Base-by-base conservation (phyloP, 306 rosid genomes). In the Gynostemma pentaphyllum region DNA sequence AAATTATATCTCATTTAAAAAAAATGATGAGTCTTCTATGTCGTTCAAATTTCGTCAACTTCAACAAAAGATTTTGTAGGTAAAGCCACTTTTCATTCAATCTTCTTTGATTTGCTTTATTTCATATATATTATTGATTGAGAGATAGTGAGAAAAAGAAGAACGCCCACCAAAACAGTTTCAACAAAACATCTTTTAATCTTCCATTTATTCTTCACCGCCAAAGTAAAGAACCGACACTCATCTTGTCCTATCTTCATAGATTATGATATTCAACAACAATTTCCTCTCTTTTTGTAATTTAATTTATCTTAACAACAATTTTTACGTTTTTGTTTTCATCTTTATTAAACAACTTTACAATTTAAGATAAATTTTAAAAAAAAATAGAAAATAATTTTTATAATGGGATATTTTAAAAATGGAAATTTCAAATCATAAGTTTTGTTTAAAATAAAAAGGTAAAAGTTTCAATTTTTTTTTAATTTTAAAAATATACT, bases 21-120 rank as follows among this genome's bases (percentile, higher is more conserved):
- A 55, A 55, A 55, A 9, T 1, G 11, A 57, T 34, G 28, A 57
- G 45, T 28, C 32, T 32, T 54, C 16, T 28, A 54, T 54, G 41
- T 29, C 42, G 64, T 57, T 44, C 45, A 8, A 57, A 57, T 18
- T 57, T 36, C 64, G 64, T 57, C 64, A 57, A 57, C 46, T 57
- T 11, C 64, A 57, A 57, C 45, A 26, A 34, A 57, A 57, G 64
- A 57, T 57, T 57, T 57, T 36, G 18, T 36, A 57, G 64, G 64
- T 57, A 57, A 56, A 56, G 45, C 64, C 42, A 19, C 64, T 56
- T 56, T 56, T 57, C 45, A 36, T 21, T 40, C 64, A 21, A 57
- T 57, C 64, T 57, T 21, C 9, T 57, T 30, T 30, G 24, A 54
- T 30, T n/a, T 30, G 42, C 22, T 54, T 52, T 27, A 52, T 27